These are phyloP conservation scores for Saturnispora sanitii DNA, from an alignment of 805 yeast species.

Conservation along the genomic window DNA sequence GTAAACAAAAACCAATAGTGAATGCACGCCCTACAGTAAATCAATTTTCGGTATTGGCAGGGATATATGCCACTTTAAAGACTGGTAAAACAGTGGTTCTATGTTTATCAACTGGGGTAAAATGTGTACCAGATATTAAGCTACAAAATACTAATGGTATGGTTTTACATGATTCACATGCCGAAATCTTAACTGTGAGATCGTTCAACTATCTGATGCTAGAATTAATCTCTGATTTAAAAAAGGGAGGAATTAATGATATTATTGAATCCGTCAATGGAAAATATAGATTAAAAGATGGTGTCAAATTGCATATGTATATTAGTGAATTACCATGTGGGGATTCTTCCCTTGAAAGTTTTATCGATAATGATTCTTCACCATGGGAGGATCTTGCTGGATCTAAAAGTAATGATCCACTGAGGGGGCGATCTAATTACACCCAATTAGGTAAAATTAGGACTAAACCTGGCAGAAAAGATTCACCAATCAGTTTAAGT, in stretches of 20 bases:
- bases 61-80: conserved; percentile 35
- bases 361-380: conserved; percentile 18
- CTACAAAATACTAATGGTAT: conserved; percentile 38
- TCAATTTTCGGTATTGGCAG: conserved; percentile 84
- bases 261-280: conserved; percentile 7
- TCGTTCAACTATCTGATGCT: conserved; percentile 55
- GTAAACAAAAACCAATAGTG: not conserved
- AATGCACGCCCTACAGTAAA: conserved; percentile 40
- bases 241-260: conserved; percentile 9
- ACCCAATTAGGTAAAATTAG: conserved; percentile 55
- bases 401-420: conserved; percentile 8
- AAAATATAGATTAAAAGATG: conserved; percentile 27
- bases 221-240: conserved; percentile 32
- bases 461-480: conserved; percentile 88
- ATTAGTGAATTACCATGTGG: conserved; percentile 86
- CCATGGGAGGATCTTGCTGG: conserved; percentile 15
- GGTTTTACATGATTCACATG: conserved; percentile 81
- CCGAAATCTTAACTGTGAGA: conserved; percentile 70
- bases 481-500: conserved; percentile 60
- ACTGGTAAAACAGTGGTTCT: not conserved
- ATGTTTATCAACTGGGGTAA: conserved; percentile 57
- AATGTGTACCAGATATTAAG: conserved; percentile 50
- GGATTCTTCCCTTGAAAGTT: conserved; percentile 62
- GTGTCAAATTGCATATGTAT: conserved; percentile 44
- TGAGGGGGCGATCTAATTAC: conserved; percentile 61